These are phyloP conservation scores for Amphicarpaea edgeworthii DNA, from an alignment of 306 rosid species.

Conservation along the genomic window DNA sequence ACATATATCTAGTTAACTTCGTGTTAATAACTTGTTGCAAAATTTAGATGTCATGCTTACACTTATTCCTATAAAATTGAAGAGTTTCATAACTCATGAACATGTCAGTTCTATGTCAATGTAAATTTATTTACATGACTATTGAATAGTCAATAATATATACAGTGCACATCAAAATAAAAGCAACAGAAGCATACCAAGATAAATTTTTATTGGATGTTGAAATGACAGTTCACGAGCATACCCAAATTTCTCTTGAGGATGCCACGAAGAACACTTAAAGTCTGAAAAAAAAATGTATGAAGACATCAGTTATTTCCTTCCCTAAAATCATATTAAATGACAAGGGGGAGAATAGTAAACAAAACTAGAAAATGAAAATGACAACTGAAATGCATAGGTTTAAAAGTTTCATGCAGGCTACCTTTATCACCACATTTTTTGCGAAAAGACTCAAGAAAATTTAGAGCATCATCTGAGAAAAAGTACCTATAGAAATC, in stretches of 20 bases:
- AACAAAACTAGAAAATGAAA: constrained; percentile 32
- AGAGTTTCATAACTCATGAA: constrained; percentile 1
- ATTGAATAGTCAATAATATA: constrained; percentile 1
- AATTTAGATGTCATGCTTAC: constrained; percentile 15
- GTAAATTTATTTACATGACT: constrained; percentile 7
- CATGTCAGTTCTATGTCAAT: background rate
- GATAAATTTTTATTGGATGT: constrained; percentile 93
- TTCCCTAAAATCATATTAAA: constrained; percentile 34
- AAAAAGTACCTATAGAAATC: constrained; percentile 82
- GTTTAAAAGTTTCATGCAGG: constrained; percentile 33
- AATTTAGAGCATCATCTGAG: constrained; percentile 71
- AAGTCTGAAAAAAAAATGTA: constrained; percentile 63
- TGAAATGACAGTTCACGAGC: constrained; percentile 85
- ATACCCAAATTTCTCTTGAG: constrained; percentile 75
- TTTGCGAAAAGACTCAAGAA: constrained; percentile 69
- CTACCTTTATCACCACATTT: constrained; percentile 96
- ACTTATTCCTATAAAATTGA: constrained; percentile 1
- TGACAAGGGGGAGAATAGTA: constrained; percentile 11
- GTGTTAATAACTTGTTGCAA: background rate
- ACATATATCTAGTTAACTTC: constrained; percentile 11
- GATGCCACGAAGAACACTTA: constrained; percentile 70
- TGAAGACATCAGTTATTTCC: constrained; percentile 2
- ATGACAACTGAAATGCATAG: constrained; percentile 14
- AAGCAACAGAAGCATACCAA: constrained; percentile 66
- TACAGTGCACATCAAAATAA: constrained; percentile 21